Evolutionary conservation across 306 rosid genomes (phyloP).

Genomic region (Cyamopsis tetragonoloba): DNA sequence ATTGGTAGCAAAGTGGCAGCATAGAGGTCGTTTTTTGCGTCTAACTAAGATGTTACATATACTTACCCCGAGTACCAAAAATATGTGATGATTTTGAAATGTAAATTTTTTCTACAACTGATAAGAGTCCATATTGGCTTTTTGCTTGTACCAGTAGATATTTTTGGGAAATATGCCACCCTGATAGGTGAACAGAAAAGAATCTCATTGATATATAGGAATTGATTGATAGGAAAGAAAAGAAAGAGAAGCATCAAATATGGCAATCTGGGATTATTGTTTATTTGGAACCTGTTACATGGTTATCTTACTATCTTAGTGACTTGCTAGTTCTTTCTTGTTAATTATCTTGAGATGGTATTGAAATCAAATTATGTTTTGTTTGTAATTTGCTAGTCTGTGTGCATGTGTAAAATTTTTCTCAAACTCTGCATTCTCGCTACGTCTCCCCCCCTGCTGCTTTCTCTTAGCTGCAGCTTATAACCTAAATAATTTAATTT

Average conservation of each 20-base stretch:
- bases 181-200: neutral
- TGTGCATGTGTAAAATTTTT: neutral
- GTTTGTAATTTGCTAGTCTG: neutral
- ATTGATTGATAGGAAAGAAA: neutral
- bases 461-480: neutral
- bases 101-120: neutral
- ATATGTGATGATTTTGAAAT: neutral
- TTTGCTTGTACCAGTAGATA: neutral
- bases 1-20: slow-evolving; percentile 46
- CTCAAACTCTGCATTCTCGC: neutral
- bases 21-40: neutral
- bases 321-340: neutral
- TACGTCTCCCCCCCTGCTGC: neutral
- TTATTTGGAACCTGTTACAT: neutral
- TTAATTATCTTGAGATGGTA: neutral
- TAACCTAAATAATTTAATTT: neutral
- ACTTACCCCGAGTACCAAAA: neutral
- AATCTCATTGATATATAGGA: neutral
- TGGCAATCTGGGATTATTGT: neutral
- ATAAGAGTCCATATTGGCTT: neutral
- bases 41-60: neutral
- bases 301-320: neutral
- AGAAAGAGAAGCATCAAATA: no score
- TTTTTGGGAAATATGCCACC: neutral
- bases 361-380: neutral